Evolutionary conservation across 2,329 filamentous ascomycete genomes (phyloP).

Genomic region (Pseudogymnoascus sp.): DNA sequence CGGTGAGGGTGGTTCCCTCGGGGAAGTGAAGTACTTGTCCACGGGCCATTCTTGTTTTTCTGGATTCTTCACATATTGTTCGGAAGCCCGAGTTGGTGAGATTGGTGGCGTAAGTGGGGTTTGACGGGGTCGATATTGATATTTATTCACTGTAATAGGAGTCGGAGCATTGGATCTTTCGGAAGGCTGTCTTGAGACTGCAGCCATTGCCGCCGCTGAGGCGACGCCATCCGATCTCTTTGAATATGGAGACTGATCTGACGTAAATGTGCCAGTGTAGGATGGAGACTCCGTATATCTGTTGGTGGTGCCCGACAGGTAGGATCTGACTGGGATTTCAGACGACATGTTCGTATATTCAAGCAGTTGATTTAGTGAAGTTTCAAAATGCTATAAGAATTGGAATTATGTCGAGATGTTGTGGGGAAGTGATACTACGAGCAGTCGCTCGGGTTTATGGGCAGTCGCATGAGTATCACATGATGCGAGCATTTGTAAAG

Average conservation of each 20-base stretch:
- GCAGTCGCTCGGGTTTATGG: conserved; percentile 1
- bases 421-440: not conserved
- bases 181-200: not conserved
- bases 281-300: not conserved
- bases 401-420: conserved; percentile 4
- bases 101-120: conserved; percentile 5
- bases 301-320: not conserved
- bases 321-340: conserved; percentile 5
- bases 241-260: conserved; percentile 1
- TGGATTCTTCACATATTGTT: not conserved
- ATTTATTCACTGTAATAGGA: conserved; percentile 1
- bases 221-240: not conserved
- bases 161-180: conserved; percentile 1
- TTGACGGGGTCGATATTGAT: not conserved
- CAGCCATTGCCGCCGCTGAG: not conserved
- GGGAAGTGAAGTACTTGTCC: not conserved
- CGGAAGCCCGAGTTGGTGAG: not conserved
- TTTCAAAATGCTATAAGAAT: not conserved
- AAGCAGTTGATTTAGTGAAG: not conserved
- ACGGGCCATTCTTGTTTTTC: not conserved
- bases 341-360: conserved; percentile 6
- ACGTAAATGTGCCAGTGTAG: not conserved
- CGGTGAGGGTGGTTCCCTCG: not conserved
- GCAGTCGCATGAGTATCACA: not conserved
- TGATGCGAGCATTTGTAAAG: conserved; percentile 1